Percentiles rank a stretch among this genome's conserved stretches.
Evolutionary conservation across 345 rosid species (phyloP).

Genomic region (Crucihimalaya himalaica): DNA sequence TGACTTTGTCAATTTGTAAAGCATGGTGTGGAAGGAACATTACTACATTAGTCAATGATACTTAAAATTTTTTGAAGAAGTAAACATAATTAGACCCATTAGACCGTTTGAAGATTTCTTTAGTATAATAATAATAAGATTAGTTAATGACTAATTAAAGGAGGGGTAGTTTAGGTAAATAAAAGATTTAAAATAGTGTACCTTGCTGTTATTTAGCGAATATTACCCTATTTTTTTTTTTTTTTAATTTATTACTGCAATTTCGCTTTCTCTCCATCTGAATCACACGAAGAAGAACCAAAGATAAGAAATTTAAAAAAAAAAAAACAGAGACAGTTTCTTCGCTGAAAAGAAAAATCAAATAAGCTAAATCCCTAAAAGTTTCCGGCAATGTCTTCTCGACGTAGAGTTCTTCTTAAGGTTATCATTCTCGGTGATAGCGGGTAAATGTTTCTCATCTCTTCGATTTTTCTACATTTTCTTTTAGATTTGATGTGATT

Average conservation of each 20-base stretch:
- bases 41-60: not conserved
- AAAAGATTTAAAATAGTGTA: constrained; percentile 22
- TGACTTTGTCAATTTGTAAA: not conserved
- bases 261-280: not conserved
- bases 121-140: not conserved
- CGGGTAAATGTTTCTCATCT: constrained; percentile 50
- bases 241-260: not conserved
- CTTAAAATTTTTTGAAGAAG: not conserved
- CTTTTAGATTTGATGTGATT: not conserved
- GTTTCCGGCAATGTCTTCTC: constrained; percentile 60
- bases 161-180: constrained; percentile 1
- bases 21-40: not conserved
- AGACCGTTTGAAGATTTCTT: constrained; percentile 4
- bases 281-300: constrained; percentile 11
- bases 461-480: not conserved
- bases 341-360: constrained; percentile 12
- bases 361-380: not conserved
- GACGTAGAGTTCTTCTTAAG: constrained; percentile 78
- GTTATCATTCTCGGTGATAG: constrained; percentile 90
- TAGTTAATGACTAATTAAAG: constrained; percentile 19
- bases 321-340: constrained; percentile 32
- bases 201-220: constrained; percentile 37
- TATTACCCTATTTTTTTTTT: not conserved
- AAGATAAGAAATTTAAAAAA: not conserved
- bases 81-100: constrained; percentile 10